These are phyloP conservation scores for Acephala macrosclerotiorum DNA, from an alignment of 2,329 filamentous ascomycete genomes.

Conservation along the genomic window DNA sequence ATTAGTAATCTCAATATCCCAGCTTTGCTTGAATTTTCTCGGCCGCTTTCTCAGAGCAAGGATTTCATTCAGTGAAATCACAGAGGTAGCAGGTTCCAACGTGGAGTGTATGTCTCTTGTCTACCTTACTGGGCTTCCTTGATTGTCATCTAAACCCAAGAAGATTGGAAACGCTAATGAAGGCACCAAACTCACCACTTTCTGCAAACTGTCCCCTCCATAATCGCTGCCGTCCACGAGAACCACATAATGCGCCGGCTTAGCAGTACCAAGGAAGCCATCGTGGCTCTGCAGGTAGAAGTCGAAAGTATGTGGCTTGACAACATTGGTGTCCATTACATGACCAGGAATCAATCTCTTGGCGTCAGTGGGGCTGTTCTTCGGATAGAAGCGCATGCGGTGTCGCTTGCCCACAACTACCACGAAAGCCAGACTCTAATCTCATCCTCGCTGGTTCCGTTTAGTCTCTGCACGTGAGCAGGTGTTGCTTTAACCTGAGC, in stretches of 20 bases:
- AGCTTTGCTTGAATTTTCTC: too few relatives aligned
- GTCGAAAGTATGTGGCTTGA: slow-evolving; percentile 75
- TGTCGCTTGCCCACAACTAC: slow-evolving; percentile 51
- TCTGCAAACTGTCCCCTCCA: slow-evolving; percentile 69
- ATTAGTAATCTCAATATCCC: too few relatives aligned
- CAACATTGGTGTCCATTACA: slow-evolving; percentile 82
- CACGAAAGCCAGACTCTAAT: too few relatives aligned
- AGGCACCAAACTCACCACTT: slow-evolving; percentile 48
- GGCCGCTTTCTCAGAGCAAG: too few relatives aligned
- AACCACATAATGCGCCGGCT: slow-evolving; percentile 82
- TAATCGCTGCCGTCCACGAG: slow-evolving; percentile 71
- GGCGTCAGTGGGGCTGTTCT: slow-evolving; percentile 15
- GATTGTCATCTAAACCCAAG: too few relatives aligned
- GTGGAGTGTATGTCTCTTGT: too few relatives aligned
- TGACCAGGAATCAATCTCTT: slow-evolving; percentile 61
- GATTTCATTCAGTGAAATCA: too few relatives aligned
- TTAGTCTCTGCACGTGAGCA: too few relatives aligned
- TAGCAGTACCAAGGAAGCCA: slow-evolving; percentile 79
- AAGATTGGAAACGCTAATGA: background rate
- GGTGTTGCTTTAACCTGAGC: too few relatives aligned
- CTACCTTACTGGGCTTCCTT: too few relatives aligned
- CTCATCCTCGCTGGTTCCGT: too few relatives aligned
- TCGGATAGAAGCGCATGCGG: slow-evolving; percentile 48
- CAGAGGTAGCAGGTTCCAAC: too few relatives aligned
- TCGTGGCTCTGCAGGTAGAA: slow-evolving; percentile 84